A percentile compares a stretch with the other conserved stretches of the same genome.
Evolutionary conservation across 257 asterid genomes (phyloP).

Genomic region (Scutellaria galericulata): DNA sequence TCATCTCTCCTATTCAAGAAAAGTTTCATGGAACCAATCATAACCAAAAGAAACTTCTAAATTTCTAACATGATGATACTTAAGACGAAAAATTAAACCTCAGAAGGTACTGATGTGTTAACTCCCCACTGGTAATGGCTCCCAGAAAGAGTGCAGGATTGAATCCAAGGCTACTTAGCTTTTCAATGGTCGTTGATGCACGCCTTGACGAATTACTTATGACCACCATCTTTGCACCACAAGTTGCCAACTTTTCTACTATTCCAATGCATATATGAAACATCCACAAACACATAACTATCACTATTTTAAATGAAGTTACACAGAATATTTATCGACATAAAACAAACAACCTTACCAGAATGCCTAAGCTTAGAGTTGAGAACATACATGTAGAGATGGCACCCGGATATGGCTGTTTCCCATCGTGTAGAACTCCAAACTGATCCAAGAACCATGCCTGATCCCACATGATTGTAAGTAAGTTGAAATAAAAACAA

Average conservation of each 20-base stretch:
- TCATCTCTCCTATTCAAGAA: slow-evolving; percentile 71
- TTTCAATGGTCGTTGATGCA: slow-evolving; percentile 82
- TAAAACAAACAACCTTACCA: slow-evolving; percentile 40
- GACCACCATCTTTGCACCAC: slow-evolving; percentile 88
- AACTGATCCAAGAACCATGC: slow-evolving; percentile 98
- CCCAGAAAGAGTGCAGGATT: slow-evolving; percentile 82
- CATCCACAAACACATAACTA: slow-evolving; percentile 25
- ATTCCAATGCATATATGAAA: slow-evolving; percentile 24
- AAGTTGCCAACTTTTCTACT: slow-evolving; percentile 82
- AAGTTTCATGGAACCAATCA: slow-evolving; percentile 29
- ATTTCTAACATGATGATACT: background rate
- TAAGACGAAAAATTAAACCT: slow-evolving; percentile 45
- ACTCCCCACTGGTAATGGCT: slow-evolving; percentile 95
- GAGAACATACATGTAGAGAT: slow-evolving; percentile 76
- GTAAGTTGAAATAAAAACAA: background rate
- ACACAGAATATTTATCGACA: slow-evolving; percentile 9
- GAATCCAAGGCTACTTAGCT: slow-evolving; percentile 80
- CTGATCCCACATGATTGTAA: slow-evolving; percentile 43
- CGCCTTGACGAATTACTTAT: slow-evolving; percentile 97
- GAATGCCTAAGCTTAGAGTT: slow-evolving; percentile 44
- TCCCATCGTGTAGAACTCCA: slow-evolving; percentile 96
- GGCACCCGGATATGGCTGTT: slow-evolving; percentile 94
- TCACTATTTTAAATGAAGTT: background rate
- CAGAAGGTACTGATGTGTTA: slow-evolving; percentile 82
- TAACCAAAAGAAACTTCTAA: slow-evolving; percentile 1